A percentile compares a stretch with the other conserved stretches of the same genome.
phyloP scores from a whole-genome alignment of 352 stramenopile genomes.

The Pythium coloratum region DNA sequence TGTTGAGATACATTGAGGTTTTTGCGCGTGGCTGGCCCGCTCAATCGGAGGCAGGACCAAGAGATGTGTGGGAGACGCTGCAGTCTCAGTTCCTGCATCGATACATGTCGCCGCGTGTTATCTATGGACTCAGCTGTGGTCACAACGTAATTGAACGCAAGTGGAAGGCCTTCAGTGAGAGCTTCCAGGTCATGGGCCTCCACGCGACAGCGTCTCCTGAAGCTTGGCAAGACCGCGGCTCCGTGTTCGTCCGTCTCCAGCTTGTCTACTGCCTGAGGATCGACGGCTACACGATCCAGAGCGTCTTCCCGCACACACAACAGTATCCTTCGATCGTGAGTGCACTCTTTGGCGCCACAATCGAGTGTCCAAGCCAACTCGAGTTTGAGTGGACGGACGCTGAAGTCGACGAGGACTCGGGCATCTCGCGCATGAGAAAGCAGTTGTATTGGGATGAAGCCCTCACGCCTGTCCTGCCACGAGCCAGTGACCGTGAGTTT shows the following conservation, averaged over 20 bases:
- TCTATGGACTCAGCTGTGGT: constrained; percentile 3
- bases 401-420: not conserved
- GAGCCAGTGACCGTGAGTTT: not conserved
- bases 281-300: constrained; percentile 6
- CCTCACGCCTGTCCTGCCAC: constrained; percentile 14
- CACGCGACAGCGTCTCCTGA: not conserved
- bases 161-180: constrained; percentile 1
- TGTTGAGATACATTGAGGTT: constrained; percentile 6
- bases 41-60: not conserved
- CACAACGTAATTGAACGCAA: constrained; percentile 5
- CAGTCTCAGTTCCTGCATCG: constrained; percentile 14
- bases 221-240: not conserved
- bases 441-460: constrained; percentile 17
- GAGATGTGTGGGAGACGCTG: not conserved
- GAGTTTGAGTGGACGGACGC: constrained; percentile 12
- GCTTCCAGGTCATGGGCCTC: constrained; percentile 11
- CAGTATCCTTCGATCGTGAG: not conserved
- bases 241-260: not conserved
- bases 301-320: constrained; percentile 10
- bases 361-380: constrained; percentile 9
- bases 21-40: constrained; percentile 6
- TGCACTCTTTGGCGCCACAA: not conserved
- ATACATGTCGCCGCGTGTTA: constrained; percentile 8
- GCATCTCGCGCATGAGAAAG: constrained; percentile 6
- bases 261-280: constrained; percentile 16